A percentile compares a stretch with the other conserved stretches of the same genome.
phyloP scores from a whole-genome alignment of 2,329 filamentous ascomycete species.

The Ophiosphaerella korrae region DNA sequence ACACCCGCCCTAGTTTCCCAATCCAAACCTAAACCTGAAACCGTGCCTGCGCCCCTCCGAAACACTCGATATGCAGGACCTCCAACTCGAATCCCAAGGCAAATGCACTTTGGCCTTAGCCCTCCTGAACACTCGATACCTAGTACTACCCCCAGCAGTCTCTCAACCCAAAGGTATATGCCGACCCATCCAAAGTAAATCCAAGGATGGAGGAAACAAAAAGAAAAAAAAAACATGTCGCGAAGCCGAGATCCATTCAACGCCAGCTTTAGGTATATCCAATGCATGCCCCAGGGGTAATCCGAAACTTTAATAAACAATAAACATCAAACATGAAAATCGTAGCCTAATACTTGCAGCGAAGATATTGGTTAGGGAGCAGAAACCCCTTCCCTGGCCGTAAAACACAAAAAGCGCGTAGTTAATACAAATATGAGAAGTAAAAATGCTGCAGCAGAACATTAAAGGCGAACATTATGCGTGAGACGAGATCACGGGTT shows the following conservation, averaged over 20 bases:
- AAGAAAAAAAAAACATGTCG: slow-evolving; percentile 12
- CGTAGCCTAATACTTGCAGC: slow-evolving; percentile 33
- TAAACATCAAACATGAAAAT: slow-evolving; percentile 31
- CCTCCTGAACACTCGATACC: slow-evolving; percentile 18
- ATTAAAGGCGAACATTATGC: slow-evolving; percentile 17
- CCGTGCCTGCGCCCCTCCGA: slow-evolving; percentile 4
- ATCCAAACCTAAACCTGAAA: slow-evolving; percentile 8
- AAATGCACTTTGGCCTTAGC: background rate
- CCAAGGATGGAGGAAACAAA: slow-evolving; percentile 8
- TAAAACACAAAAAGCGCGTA: slow-evolving; percentile 23
- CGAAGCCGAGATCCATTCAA: slow-evolving; percentile 4
- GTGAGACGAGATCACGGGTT: slow-evolving; percentile 31
- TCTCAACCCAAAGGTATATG: slow-evolving; percentile 44
- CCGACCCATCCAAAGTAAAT: slow-evolving; percentile 19
- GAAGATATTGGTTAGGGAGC: slow-evolving; percentile 22
- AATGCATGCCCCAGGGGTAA: slow-evolving; percentile 17
- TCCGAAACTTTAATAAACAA: slow-evolving; percentile 17
- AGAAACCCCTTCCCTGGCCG: background rate
- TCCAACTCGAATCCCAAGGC: slow-evolving; percentile 13
- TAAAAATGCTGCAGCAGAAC: slow-evolving; percentile 3
- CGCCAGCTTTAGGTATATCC: slow-evolving; percentile 26
- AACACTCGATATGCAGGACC: slow-evolving; percentile 6
- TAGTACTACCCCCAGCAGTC: slow-evolving; percentile 26
- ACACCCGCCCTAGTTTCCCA: background rate
- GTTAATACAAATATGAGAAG: slow-evolving; percentile 45